A percentile compares a stretch with the other conserved stretches of the same genome.
These are phyloP conservation scores for Penicillium brevicompactum DNA, from an alignment of 2,329 filamentous ascomycete species.

Conservation along the genomic window DNA sequence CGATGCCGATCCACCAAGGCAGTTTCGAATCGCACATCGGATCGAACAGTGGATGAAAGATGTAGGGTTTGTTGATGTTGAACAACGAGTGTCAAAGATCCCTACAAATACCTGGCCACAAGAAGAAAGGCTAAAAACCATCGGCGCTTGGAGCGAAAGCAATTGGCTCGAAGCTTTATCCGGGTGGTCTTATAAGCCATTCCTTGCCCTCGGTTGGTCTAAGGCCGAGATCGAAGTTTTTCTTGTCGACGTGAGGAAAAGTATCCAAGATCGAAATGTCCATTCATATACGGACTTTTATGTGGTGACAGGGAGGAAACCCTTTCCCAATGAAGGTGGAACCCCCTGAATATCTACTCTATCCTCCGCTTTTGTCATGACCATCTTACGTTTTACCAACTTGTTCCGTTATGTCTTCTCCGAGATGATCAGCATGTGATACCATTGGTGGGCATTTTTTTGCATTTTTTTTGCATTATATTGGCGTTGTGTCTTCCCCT, in stretches of 20 bases:
- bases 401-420: constrained; percentile 16
- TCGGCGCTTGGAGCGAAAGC: constrained; percentile 53
- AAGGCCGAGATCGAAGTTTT: constrained; percentile 51
- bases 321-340: constrained; percentile 22
- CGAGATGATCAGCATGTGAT: constrained; percentile 32
- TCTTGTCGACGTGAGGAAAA: constrained; percentile 46
- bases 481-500: constrained; percentile 20
- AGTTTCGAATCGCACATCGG: constrained; percentile 56
- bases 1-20: constrained; percentile 43
- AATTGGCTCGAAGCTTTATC: constrained; percentile 49
- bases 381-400: constrained; percentile 10
- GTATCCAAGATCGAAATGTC: constrained; percentile 42
- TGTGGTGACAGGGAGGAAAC: constrained; percentile 42
- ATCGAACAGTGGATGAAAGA: constrained; percentile 58
- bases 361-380: constrained; percentile 8
- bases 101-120: constrained; percentile 56
- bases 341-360: constrained; percentile 8
- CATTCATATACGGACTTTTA: constrained; percentile 47
- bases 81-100: constrained; percentile 56
- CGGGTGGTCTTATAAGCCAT: constrained; percentile 48
- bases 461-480: constrained; percentile 16
- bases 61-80: constrained; percentile 60
- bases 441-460: constrained; percentile 24
- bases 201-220: constrained; percentile 46
- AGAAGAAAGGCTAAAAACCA: constrained; percentile 49